Base-by-base conservation (phyloP, 2,329 filamentous ascomycete genomes). In the Aspergillus fumigatiaffinis region DNA sequence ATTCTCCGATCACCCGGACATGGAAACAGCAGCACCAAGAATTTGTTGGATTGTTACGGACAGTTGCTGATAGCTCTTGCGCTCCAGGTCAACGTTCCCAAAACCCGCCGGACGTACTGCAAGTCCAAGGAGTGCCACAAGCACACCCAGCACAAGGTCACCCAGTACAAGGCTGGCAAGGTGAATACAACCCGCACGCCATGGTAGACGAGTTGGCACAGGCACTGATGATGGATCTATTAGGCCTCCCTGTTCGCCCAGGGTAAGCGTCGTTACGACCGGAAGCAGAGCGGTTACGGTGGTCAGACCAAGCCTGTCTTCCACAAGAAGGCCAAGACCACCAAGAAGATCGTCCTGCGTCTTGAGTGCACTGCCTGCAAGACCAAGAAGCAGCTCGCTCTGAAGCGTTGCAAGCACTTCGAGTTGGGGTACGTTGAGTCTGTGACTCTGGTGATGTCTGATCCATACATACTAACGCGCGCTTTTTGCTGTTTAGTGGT, bases 401-500 rank as follows among this genome's bases (percentile, higher is more conserved):
- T 99, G 81, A 99, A 99, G 90, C 91, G 94, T 79, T 99, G 94
- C 92, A 99, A 99, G 90, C 94, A 99, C 87, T 99, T 99, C 83
- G 94, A 99, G 86, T 85, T 99, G 77, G 94, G 92, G 91, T 96
- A 92, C 67, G 91, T 87, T 64, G 10, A 20, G 28, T n/a, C 55
- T 14, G 29, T 21, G 29, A 28, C 20, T 29, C 20, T 25, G 3
- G 52, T 12, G 3, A 29, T 6, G 3, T 4, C 20, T 23, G 44
- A 21, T 21, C 6, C 12, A 25, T 3, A 12, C 38, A 68, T 73
- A 65, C 79, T 84, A 76, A 84, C 73, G 51, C 1, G 4, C 21
- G 21, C 57, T 61, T 63, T 66, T 60, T 53, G 63, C 60, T 64
- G 56, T 69, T 73, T 72, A 96, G 94, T 88, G 94, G 94, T 87